Evolutionary conservation across 345 rosid species (phyloP).

Genomic region (Gynandropsis gynandra): DNA sequence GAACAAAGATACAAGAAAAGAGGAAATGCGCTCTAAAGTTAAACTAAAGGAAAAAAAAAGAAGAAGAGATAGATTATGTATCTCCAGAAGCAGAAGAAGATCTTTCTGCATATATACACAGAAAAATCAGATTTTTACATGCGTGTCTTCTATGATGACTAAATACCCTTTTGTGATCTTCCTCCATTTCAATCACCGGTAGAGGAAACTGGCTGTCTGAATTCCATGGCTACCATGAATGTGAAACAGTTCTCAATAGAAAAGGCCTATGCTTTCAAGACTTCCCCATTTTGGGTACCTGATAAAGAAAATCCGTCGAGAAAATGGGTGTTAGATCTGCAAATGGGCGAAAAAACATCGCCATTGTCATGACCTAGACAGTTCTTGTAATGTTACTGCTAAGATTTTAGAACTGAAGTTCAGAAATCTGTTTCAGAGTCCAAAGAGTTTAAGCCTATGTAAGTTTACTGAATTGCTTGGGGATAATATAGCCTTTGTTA

Average conservation of each 20-base stretch:
- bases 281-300: slow-evolving; percentile 30
- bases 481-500: no score
- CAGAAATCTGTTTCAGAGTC: not conserved
- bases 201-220: slow-evolving; percentile 3
- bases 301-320: not conserved
- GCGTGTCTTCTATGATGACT: slow-evolving; percentile 21
- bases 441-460: not conserved
- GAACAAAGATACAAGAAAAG: slow-evolving; percentile 7
- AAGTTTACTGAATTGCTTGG: no score
- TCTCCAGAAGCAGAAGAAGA: slow-evolving; percentile 17
- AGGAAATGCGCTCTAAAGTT: slow-evolving; percentile 10
- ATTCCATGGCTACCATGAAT: slow-evolving; percentile 8
- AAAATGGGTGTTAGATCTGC: not conserved
- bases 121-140: slow-evolving; percentile 17
- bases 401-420: not conserved
- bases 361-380: not conserved
- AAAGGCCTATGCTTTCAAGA: slow-evolving; percentile 12
- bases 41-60: slow-evolving; percentile 11
- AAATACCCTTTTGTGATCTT: slow-evolving; percentile 18
- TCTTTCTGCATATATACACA: slow-evolving; percentile 22
- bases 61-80: slow-evolving; percentile 8
- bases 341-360: not conserved
- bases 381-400: slow-evolving; percentile 2
- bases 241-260: slow-evolving; percentile 7
- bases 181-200: slow-evolving; percentile 20